Evolutionary conservation across 495 filamentous ascomycete genomes (phyloP).

Genomic region (Tetracladium setigerum): DNA sequence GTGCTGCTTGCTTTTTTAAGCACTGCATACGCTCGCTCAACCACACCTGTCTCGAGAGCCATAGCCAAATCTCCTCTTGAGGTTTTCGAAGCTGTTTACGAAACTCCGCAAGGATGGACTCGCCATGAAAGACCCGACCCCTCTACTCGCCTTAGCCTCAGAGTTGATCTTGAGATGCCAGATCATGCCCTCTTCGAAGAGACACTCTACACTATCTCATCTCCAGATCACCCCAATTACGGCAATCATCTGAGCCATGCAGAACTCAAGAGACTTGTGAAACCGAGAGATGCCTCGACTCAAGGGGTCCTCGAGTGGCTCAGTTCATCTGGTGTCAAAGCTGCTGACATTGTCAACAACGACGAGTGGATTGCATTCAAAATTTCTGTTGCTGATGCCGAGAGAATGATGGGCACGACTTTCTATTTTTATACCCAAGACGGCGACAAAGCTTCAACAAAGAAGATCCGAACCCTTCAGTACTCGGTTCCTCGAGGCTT

Average conservation of each 20-base stretch:
- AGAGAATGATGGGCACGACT: conserved; percentile 37
- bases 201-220: conserved; percentile 45
- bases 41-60: neutral
- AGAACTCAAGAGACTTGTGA: conserved; percentile 34
- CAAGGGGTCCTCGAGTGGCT: conserved; percentile 35
- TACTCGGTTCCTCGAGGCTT: conserved; percentile 48
- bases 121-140: neutral
- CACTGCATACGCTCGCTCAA: too few relatives aligned
- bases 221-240: conserved; percentile 44
- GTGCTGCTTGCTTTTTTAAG: too few relatives aligned
- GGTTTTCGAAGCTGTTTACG: conserved; percentile 6
- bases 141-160: conserved; percentile 29
- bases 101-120: conserved; percentile 11
- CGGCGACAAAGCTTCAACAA: conserved; percentile 9
- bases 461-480: conserved; percentile 29
- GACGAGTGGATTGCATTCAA: conserved; percentile 43
- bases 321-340: conserved; percentile 24
- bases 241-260: conserved; percentile 48
- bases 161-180: conserved; percentile 34
- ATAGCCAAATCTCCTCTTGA: neutral
- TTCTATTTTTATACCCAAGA: conserved; percentile 35
- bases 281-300: conserved; percentile 27
- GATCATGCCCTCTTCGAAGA: conserved; percentile 44
- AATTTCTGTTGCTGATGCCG: conserved; percentile 33
- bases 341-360: conserved; percentile 28